phyloP scores from a whole-genome alignment of 2,329 filamentous ascomycete genomes.

The Shiraia sp. region DNA sequence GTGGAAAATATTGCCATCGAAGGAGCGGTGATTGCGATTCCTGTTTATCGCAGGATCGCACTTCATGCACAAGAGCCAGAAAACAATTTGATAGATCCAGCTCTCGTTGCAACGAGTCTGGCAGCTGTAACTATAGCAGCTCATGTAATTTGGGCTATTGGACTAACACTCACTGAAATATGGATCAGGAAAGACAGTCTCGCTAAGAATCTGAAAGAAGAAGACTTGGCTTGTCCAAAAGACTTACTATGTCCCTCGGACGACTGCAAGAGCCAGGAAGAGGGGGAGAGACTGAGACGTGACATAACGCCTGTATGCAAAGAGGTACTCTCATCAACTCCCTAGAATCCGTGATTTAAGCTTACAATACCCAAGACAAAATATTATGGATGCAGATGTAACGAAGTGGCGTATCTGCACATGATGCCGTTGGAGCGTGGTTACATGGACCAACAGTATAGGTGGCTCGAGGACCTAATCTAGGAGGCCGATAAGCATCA shows the following conservation, averaged over 20 bases:
- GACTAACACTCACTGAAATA: constrained; percentile 5
- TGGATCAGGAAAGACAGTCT: constrained; percentile 5
- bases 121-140: constrained; percentile 2
- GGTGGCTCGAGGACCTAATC: constrained; percentile 5
- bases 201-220: constrained; percentile 8
- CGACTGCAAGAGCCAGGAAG: constrained; percentile 11
- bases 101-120: neutral
- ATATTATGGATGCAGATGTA: neutral
- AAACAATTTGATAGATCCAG: neutral
- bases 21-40: neutral
- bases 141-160: constrained; percentile 2
- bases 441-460: constrained; percentile 7
- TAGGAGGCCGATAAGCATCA: neutral
- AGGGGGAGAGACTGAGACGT: neutral
- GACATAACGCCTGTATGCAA: neutral
- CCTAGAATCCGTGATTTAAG: neutral
- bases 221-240: constrained; percentile 12
- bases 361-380: neutral
- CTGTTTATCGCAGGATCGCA: constrained; percentile 5
- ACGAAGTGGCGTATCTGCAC: neutral
- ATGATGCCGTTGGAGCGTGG: neutral
- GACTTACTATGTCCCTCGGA: constrained; percentile 12
- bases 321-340: neutral
- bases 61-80: neutral
- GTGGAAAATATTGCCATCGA: constrained; percentile 4